Conservation (phyloP, 2,329 filamentous ascomycete species). For the Rhynchosporium agropyri region DNA sequence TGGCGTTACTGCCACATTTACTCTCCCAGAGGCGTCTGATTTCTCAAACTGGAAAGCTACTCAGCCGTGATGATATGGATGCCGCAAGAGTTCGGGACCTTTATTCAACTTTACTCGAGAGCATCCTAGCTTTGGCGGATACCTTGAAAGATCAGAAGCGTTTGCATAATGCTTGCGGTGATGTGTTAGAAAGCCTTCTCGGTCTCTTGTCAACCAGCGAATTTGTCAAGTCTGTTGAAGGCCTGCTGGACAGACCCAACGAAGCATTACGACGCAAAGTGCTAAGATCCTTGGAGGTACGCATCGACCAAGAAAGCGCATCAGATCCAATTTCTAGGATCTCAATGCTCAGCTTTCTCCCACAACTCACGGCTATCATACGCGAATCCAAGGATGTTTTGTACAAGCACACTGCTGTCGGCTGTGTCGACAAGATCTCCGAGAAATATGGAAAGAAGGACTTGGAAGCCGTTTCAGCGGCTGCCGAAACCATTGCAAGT, state of each 20-base stretch:
- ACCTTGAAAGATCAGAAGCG: conserved; percentile 58
- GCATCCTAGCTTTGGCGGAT: conserved; percentile 67
- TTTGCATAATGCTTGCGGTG: conserved; percentile 62
- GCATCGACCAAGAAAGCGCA: conserved; percentile 73
- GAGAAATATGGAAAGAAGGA: conserved; percentile 97
- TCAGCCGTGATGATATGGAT: conserved; percentile 66
- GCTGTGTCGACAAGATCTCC: conserved; percentile 88
- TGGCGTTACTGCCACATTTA: conserved; percentile 60
- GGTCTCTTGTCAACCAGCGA: conserved; percentile 83
- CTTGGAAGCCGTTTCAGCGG: conserved; percentile 71
- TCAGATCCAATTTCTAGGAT: conserved; percentile 68
- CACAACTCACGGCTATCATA: conserved; percentile 76
- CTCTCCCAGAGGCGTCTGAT: conserved; percentile 61
- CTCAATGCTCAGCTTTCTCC: conserved; percentile 76
- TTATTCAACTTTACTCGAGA: conserved; percentile 70
- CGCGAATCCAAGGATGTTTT: conserved; percentile 70
- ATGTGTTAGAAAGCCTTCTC: conserved; percentile 77
- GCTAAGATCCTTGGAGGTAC: conserved; percentile 76
- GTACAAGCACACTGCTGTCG: conserved; percentile 83
- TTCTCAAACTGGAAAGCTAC: conserved; percentile 56
- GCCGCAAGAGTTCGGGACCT: conserved; percentile 66
- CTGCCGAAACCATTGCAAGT: conserved; percentile 77
- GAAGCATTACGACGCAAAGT: conserved; percentile 78
- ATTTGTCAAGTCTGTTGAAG: conserved; percentile 86
- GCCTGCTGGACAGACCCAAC: conserved; percentile 74